Conservation (phyloP, 83 land plant genomes). For the Diphasiastrum complanatum region DNA sequence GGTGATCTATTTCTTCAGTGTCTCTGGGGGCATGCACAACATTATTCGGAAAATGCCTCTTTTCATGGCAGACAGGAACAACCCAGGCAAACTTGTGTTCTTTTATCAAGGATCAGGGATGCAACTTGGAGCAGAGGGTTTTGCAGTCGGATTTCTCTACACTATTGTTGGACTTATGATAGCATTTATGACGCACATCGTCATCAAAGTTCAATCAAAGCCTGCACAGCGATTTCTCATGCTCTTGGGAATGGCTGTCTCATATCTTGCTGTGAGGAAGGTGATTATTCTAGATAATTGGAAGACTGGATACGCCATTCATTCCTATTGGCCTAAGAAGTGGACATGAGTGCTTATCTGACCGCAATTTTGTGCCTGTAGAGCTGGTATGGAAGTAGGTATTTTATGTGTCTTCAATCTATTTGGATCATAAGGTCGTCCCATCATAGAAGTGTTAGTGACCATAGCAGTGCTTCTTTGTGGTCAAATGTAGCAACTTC, state of each 20-base stretch:
- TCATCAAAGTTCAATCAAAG: slow-evolving; percentile 44
- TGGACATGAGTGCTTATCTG: no score
- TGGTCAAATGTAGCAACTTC: no score
- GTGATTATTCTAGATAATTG: slow-evolving; percentile 89
- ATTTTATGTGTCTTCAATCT: no score
- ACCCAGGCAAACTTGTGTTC: slow-evolving; percentile 63
- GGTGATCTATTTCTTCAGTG: slow-evolving; percentile 89
- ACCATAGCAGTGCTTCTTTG: no score
- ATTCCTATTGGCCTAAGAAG: slow-evolving; percentile 69
- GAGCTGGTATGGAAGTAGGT: no score
- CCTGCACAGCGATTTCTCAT: slow-evolving; percentile 48
- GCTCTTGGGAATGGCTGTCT: slow-evolving; percentile 51
- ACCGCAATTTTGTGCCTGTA: no score
- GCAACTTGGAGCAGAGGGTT: slow-evolving; percentile 99
- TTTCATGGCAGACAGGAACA: slow-evolving; percentile 64
- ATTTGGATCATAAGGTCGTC: no score
- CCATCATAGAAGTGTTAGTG: no score
- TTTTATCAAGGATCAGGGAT: slow-evolving; percentile 93
- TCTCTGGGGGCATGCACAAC: slow-evolving; percentile 93
- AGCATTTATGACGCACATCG: slow-evolving; percentile 56
- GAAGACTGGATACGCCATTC: slow-evolving; percentile 93
- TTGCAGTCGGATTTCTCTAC: slow-evolving; percentile 77
- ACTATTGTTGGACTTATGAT: slow-evolving; percentile 73
- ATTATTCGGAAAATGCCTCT: slow-evolving; percentile 93
- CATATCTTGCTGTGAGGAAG: slow-evolving; percentile 75